Base-by-base conservation (phyloP, 345 rosid genomes). In the Acer saccharum region DNA sequence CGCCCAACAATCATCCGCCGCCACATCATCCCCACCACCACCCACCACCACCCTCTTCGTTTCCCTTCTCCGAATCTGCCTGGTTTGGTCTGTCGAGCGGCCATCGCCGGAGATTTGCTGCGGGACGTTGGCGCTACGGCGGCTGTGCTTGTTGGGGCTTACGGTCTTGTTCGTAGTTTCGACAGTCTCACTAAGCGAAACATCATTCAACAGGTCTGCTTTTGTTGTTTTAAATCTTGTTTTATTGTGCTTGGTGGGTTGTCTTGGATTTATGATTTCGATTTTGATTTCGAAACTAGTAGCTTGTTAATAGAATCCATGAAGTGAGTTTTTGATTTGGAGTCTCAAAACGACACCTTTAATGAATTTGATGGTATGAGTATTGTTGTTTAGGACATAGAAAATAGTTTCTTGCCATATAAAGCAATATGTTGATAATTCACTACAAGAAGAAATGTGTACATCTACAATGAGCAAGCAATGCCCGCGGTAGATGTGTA, bases 121-220 rank as follows among this genome's bases (percentile, higher is more conserved):
- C 98, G 72, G 74, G 98, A 95, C 67, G 84, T 85, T 21, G 95
- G 85, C 50, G 95, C 98, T 69, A 85, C 98, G 17, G 83, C 84
- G 10, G 89, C 90, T 2, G 92, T 93, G 1, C 88, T 93, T 21
- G 87, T 87, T 52, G 94, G 98, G 64, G 97, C 99, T 0, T 93
- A 90, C 75, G 79, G 81, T 60, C 92, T 95, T 3, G 98, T 93
- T 65, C 78, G 79, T 63, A 48, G 87, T 64, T 95, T 95, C 73
- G 91, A 95, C 44, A 72, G 23, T 75, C 97, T 95, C 84, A 88
- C 94, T 20, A 78, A 81, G 50, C 83, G 87, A 46, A 80, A 92
- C 75, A 64, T 90, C 41, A 93, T 95, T 72, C 83, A 86, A 23
- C 98, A 90, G 98, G 98, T 83, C 63, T 2, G 20, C 4, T 74